A percentile compares a stretch with the other conserved stretches of the same genome.
phyloP scores from a whole-genome alignment of 2,329 filamentous ascomycete genomes.

The Diaporthe destruens region DNA sequence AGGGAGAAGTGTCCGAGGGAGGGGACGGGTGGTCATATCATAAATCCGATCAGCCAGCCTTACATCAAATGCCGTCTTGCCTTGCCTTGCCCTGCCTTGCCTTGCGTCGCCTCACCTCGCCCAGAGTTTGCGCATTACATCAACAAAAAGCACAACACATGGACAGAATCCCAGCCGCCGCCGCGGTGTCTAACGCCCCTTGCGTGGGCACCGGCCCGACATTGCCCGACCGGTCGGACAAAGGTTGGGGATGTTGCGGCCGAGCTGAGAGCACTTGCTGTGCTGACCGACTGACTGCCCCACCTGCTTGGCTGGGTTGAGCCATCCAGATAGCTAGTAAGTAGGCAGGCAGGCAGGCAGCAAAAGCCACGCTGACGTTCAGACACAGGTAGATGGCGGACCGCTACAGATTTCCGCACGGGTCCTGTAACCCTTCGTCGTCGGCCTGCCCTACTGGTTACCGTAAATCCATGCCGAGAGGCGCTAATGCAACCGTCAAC shows the following conservation, averaged over 20 bases:
- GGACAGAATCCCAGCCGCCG: not conserved
- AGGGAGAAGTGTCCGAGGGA: not conserved
- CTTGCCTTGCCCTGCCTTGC: too few species aligned
- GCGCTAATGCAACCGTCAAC: conserved; percentile 20
- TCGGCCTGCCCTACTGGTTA: conserved; percentile 5
- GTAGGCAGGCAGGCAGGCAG: not conserved
- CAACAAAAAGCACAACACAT: not conserved
- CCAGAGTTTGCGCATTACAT: not conserved
- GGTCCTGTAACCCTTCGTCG: not conserved
- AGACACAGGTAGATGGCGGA: not conserved
- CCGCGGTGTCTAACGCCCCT: not conserved
- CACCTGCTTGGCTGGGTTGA: not conserved
- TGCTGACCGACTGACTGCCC: too few species aligned
- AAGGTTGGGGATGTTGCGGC: conserved; percentile 40
- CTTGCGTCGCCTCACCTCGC: too few species aligned
- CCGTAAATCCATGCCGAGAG: conserved; percentile 9
- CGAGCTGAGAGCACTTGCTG: not conserved
- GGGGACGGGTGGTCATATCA: not conserved
- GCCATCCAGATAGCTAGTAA: not conserved
- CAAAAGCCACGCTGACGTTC: not conserved
- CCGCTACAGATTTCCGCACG: not conserved
- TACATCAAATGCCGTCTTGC: too few species aligned
- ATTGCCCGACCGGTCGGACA: conserved; percentile 30
- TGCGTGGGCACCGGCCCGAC: not conserved
- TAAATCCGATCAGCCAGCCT: not conserved